phyloP scores from a whole-genome alignment of 1,284 basidiomycete genomes.

The Heterobasidion irregulare region DNA sequence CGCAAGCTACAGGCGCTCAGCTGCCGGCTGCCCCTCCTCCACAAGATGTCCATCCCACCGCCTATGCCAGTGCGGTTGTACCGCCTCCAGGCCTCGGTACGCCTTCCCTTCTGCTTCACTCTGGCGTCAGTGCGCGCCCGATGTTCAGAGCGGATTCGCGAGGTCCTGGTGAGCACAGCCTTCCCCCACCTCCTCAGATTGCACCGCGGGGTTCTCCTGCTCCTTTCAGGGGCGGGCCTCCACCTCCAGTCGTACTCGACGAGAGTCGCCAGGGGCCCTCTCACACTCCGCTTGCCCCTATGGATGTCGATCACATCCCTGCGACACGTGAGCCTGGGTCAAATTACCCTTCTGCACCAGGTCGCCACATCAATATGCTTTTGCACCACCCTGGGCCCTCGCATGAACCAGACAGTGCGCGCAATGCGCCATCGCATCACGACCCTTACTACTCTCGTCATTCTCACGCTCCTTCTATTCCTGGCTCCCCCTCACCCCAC shows the following conservation, averaged over 20 bases:
- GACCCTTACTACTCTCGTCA: conserved; percentile 46
- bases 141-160: conserved; percentile 59
- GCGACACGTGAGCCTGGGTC: conserved; percentile 41
- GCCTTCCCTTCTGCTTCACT: conserved; percentile 52
- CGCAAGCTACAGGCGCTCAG: conserved; percentile 72
- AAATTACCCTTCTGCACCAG: conserved; percentile 28
- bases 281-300: conserved; percentile 71
- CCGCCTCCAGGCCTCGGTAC: conserved; percentile 56
- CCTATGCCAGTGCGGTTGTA: conserved; percentile 72
- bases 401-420: neutral
- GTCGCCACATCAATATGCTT: conserved; percentile 44
- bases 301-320: conserved; percentile 73
- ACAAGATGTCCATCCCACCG: conserved; percentile 92
- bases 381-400: conserved; percentile 54
- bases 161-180: conserved; percentile 37
- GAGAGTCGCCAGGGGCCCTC: conserved; percentile 54
- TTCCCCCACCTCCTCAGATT: conserved; percentile 49
- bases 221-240: conserved; percentile 71
- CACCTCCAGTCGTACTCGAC: conserved; percentile 69
- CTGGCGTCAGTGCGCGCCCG: conserved; percentile 37
- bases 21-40: conserved; percentile 82
- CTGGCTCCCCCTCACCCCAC: conserved; percentile 39
- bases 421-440: conserved; percentile 21
- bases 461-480: conserved; percentile 41
- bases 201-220: conserved; percentile 42